Conservation (phyloP, 1,284 basidiomycete species). For the Uromyces viciae-fabae region DNA sequence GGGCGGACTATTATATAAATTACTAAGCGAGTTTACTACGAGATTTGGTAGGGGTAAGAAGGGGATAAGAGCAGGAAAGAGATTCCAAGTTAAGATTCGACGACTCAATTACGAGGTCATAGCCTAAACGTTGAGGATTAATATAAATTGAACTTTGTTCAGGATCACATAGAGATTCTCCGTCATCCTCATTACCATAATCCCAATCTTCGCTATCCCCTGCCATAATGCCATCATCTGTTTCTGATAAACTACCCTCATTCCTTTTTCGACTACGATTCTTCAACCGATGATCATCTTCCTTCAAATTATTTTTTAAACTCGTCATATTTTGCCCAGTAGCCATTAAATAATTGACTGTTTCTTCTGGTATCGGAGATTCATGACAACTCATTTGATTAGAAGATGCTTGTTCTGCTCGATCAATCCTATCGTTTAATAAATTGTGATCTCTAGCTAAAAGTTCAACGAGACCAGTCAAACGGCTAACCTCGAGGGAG, state of each 20-base stretch:
- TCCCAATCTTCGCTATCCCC: not conserved
- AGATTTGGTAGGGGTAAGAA: no score
- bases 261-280: no score
- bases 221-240: not conserved
- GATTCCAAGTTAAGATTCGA: not conserved
- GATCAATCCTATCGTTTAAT: constrained; percentile 13
- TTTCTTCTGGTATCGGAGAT: not conserved
- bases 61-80: not conserved
- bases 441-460: constrained; percentile 19
- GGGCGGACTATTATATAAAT: no score
- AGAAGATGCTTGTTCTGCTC: not conserved
- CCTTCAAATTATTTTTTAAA: not conserved
- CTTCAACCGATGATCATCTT: not conserved
- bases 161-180: constrained; percentile 12
- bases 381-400: not conserved
- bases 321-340: no score
- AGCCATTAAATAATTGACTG: not conserved
- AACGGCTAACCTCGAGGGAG: constrained; percentile 5
- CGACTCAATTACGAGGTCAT: not conserved
- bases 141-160: constrained; percentile 4
- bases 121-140: not conserved
- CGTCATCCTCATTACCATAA: not conserved
- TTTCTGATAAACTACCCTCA: not conserved
- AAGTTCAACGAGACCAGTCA: constrained; percentile 27
- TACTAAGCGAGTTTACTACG: no score